These are phyloP conservation scores for Alternaria panax DNA, from an alignment of 2,329 filamentous ascomycete species.

Conservation along the genomic window DNA sequence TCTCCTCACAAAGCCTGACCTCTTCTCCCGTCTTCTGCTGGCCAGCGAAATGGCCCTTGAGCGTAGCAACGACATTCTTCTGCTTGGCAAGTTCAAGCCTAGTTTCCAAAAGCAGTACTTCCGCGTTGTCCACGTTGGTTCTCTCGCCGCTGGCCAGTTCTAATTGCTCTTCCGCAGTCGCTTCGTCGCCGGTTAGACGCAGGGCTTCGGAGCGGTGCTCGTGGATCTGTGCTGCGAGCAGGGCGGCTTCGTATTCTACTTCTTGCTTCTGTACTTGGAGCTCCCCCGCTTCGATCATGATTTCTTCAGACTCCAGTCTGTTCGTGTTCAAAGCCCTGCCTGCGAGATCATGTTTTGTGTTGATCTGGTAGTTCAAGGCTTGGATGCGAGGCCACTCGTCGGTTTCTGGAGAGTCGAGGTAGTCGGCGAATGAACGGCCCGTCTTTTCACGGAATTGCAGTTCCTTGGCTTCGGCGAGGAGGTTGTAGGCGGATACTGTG, in stretches of 20 bases:
- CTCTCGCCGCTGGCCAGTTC: slow-evolving; percentile 25
- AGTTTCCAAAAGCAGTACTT: slow-evolving; percentile 20
- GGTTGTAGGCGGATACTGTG: slow-evolving; percentile 36
- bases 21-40: slow-evolving; percentile 20
- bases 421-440: slow-evolving; percentile 28
- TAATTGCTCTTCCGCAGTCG: slow-evolving; percentile 15
- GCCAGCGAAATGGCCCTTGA: slow-evolving; percentile 15
- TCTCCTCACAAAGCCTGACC: slow-evolving; percentile 13
- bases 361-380: slow-evolving; percentile 29
- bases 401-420: slow-evolving; percentile 6
- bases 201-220: slow-evolving; percentile 33
- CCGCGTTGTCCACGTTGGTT: slow-evolving; percentile 21
- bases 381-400: slow-evolving; percentile 26
- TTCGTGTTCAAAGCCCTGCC: slow-evolving; percentile 19
- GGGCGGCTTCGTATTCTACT: slow-evolving; percentile 21
- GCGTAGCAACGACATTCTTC: slow-evolving; percentile 14
- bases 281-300: slow-evolving; percentile 22
- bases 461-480: slow-evolving; percentile 41
- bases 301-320: slow-evolving; percentile 17
- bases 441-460: slow-evolving; percentile 31
- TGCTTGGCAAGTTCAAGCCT: slow-evolving; percentile 25
- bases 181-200: slow-evolving; percentile 16
- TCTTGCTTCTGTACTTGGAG: slow-evolving; percentile 29
- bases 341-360: slow-evolving; percentile 24
- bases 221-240: slow-evolving; percentile 33